Evolutionary conservation across 2,329 filamentous ascomycete genomes (phyloP).

Genomic region (Hortaea werneckii): DNA sequence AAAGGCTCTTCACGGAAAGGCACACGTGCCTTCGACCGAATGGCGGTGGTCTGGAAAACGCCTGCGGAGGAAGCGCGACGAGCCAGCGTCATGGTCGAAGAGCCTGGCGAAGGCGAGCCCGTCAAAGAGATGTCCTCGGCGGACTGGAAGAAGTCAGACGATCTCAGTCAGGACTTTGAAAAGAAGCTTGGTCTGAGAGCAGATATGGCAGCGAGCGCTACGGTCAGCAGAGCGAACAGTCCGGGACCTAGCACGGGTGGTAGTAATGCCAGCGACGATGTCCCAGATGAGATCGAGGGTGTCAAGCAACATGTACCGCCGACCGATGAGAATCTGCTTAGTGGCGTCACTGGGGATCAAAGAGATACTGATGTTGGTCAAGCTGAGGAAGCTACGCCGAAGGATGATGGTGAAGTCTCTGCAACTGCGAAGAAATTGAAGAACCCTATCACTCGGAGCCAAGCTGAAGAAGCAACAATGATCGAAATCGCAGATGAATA

Average conservation of each 20-base stretch:
- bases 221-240: conserved; percentile 65
- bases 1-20: conserved; percentile 82
- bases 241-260: conserved; percentile 4
- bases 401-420: too few species aligned
- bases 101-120: conserved; percentile 56
- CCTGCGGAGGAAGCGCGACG: conserved; percentile 21
- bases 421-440: too few species aligned
- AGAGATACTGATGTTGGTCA: neutral
- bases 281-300: conserved; percentile 2
- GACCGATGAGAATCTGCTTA: conserved; percentile 1
- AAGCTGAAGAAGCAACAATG: too few species aligned
- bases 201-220: conserved; percentile 53
- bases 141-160: conserved; percentile 55
- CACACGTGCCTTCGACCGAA: conserved; percentile 65
- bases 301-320: neutral
- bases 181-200: conserved; percentile 60
- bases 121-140: conserved; percentile 61
- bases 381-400: too few species aligned
- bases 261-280: neutral
- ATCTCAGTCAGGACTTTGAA: conserved; percentile 27
- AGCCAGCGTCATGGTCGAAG: conserved; percentile 42
- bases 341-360: conserved; percentile 1
- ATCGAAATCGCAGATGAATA: too few species aligned
- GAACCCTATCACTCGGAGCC: too few species aligned
- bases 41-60: conserved; percentile 75